Conservation (phyloP, 2,329 filamentous ascomycete species). For the Colletotrichum shisoi region DNA sequence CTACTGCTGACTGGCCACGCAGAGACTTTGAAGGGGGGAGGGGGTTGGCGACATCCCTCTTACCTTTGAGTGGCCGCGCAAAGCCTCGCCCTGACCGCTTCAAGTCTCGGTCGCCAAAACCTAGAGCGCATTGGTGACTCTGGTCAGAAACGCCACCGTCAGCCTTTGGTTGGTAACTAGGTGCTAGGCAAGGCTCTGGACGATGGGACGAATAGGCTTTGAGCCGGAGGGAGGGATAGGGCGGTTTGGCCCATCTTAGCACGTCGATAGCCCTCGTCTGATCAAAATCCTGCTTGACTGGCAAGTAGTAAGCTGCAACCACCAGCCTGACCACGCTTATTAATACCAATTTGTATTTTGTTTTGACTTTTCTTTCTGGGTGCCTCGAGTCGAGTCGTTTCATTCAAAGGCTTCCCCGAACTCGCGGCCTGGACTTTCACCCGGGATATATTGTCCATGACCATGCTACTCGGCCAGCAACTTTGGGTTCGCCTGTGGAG, state of each 20-base stretch:
- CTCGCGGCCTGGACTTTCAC: neutral
- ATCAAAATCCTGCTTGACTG: constrained; percentile 12
- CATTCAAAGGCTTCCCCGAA: neutral
- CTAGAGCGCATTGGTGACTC: constrained; percentile 28
- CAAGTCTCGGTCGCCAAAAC: constrained; percentile 33
- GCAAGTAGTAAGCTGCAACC: constrained; percentile 4
- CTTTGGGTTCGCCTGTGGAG: neutral
- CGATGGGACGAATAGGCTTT: constrained; percentile 32
- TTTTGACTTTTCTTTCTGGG: too few relatives aligned
- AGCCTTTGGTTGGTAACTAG: constrained; percentile 12
- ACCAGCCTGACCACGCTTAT: neutral
- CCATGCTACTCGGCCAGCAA: neutral
- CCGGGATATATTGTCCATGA: neutral
- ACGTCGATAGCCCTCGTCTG: constrained; percentile 16
- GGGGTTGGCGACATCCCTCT: constrained; percentile 8
- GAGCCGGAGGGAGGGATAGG: constrained; percentile 14
- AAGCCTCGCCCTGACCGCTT: constrained; percentile 38
- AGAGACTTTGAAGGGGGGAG: neutral
- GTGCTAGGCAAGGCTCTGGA: constrained; percentile 21
- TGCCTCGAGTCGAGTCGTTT: constrained; percentile 17
- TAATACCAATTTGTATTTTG: neutral
- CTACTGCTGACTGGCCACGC: constrained; percentile 2
- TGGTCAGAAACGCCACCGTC: constrained; percentile 12
- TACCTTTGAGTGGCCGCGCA: constrained; percentile 19
- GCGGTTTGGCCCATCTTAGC: constrained; percentile 21